A percentile compares a stretch with the other conserved stretches of the same genome.
These are phyloP conservation scores for Trichophyton schoenleinii DNA, from an alignment of 2,329 filamentous ascomycete species.

Conservation along the genomic window DNA sequence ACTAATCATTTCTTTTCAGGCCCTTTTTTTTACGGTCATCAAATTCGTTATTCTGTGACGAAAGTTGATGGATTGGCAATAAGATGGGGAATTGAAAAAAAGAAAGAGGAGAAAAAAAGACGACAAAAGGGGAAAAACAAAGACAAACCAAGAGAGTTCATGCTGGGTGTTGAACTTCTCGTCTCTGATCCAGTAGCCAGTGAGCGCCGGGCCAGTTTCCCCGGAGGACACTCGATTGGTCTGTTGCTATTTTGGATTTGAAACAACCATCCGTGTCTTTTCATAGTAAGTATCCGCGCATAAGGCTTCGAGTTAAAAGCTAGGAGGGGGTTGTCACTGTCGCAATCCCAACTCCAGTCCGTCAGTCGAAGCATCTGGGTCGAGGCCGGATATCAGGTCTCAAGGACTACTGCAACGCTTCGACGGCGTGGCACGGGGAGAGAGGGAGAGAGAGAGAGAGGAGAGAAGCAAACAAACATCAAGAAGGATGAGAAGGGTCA, in stretches of 20 bases:
- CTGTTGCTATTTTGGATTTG: conserved; percentile 3
- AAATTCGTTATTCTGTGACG: not conserved
- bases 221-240: conserved; percentile 1
- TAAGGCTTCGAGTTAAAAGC: not conserved
- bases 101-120: not conserved
- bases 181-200: not conserved
- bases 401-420: not conserved
- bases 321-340: not conserved
- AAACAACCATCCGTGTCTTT: conserved; percentile 3
- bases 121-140: not conserved
- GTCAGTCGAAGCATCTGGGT: not conserved
- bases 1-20: not conserved
- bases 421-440: not conserved
- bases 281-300: not conserved
- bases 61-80: not conserved
- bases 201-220: conserved; percentile 3
- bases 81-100: not conserved
- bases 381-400: not conserved
- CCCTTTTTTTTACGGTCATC: not conserved
- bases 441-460: not conserved
- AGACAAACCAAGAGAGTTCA: not conserved
- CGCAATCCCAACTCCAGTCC: not conserved
- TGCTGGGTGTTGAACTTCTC: not conserved
- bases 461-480: not conserved
- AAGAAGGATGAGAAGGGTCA: conserved; percentile 1